These are phyloP conservation scores for Athelia psychrophila DNA, from an alignment of 1,284 basidiomycete genomes.

Conservation along the genomic window DNA sequence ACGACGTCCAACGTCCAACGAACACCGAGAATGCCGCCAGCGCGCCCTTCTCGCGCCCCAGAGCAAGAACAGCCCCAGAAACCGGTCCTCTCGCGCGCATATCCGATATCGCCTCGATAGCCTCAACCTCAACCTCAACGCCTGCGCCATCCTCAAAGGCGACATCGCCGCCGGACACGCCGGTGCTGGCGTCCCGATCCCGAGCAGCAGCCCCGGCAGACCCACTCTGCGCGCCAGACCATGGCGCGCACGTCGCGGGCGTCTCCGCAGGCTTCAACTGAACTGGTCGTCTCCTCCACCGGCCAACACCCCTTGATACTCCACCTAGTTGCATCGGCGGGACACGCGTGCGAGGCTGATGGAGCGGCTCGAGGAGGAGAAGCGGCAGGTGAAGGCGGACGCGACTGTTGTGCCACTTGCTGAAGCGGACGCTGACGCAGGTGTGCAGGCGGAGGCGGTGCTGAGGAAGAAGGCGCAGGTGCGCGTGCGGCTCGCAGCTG, in stretches of 20 bases:
- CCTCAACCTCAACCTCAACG: too few relatives aligned
- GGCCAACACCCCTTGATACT: neutral
- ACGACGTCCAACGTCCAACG: constrained; percentile 7
- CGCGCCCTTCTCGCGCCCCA: neutral
- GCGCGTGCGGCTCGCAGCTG: constrained; percentile 46
- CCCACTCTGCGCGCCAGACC: constrained; percentile 30
- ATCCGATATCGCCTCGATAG: constrained; percentile 7
- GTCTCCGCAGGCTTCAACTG: constrained; percentile 16
- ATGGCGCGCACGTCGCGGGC: constrained; percentile 29
- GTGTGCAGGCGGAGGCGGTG: constrained; percentile 34
- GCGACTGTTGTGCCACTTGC: neutral
- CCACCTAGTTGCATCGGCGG: neutral
- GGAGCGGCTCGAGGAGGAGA: constrained; percentile 44
- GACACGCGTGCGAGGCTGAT: constrained; percentile 38
- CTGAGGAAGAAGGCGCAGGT: constrained; percentile 49
- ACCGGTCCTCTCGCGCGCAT: constrained; percentile 19
- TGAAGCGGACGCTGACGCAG: constrained; percentile 7
- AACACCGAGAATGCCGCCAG: neutral
- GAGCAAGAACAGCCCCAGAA: neutral
- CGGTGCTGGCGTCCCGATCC: constrained; percentile 4
- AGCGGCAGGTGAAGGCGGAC: constrained; percentile 21
- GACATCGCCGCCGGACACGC: constrained; percentile 1
- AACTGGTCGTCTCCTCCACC: neutral
- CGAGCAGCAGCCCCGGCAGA: constrained; percentile 6
- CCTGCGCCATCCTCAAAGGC: neutral